Conservation (phyloP, 352 stramenopile genomes). For the Pythium scleroteichum region DNA sequence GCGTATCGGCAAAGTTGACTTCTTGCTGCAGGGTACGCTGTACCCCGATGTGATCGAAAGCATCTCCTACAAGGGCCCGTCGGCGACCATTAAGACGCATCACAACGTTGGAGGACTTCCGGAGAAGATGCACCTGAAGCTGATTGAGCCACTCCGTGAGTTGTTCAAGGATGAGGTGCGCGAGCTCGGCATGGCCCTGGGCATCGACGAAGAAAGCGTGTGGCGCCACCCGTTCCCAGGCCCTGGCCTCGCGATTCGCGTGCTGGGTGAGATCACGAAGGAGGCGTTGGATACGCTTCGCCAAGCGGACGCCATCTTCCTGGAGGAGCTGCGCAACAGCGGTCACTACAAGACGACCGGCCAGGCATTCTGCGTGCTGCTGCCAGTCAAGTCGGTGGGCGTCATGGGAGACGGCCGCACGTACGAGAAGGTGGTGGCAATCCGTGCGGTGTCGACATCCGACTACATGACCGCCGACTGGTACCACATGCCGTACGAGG, state of each 20-base stretch:
- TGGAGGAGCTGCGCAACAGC: constrained; percentile 95
- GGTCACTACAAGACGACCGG: constrained; percentile 98
- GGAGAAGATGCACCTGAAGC: constrained; percentile 97
- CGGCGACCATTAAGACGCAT: constrained; percentile 99
- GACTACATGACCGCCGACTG: constrained; percentile 99
- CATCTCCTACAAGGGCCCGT: constrained; percentile 98
- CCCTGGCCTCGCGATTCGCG: constrained; percentile 97
- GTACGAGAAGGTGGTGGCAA: constrained; percentile 95
- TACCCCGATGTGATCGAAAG: constrained; percentile 99
- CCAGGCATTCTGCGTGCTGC: constrained; percentile 97
- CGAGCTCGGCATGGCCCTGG: constrained; percentile 96
- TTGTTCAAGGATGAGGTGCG: constrained; percentile 99
- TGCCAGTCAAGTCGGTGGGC: constrained; percentile 97
- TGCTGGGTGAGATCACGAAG: constrained; percentile 96
- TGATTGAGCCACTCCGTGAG: constrained; percentile 99
- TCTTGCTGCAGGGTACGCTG: constrained; percentile 97
- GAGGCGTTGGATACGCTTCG: constrained; percentile 96
- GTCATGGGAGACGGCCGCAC: constrained; percentile 99
- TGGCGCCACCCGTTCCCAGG: constrained; percentile 99
- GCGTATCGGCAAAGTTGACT: constrained; percentile 90
- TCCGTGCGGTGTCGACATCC: constrained; percentile 98
- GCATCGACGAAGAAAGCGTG: constrained; percentile 97
- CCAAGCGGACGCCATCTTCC: constrained; percentile 98
- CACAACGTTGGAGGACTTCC: constrained; percentile 99
- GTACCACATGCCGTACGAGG: constrained; percentile 99